phyloP scores from a whole-genome alignment of 129 eudicot species.

The Apium graveolens region DNA sequence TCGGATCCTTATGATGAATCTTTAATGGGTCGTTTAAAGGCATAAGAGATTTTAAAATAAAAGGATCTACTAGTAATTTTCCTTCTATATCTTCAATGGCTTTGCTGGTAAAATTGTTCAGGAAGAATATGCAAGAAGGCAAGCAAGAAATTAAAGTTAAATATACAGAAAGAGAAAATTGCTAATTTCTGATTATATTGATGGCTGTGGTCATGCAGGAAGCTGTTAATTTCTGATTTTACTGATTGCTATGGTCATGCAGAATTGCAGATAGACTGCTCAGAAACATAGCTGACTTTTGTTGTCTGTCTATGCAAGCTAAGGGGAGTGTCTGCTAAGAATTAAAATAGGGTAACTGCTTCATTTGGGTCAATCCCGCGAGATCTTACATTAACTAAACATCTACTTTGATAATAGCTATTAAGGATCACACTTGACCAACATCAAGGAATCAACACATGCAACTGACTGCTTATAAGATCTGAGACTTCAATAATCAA shows the following conservation, averaged over 20 bases:
- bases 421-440: neutral
- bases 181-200: neutral
- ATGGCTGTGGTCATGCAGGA: neutral
- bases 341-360: neutral
- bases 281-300: neutral
- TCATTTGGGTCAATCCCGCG: neutral
- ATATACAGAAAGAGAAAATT: neutral
- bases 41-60: neutral
- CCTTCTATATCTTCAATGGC: neutral
- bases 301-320: neutral
- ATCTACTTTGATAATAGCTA: neutral
- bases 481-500: neutral
- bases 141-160: neutral
- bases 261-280: neutral
- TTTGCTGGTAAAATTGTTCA: neutral
- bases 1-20: neutral
- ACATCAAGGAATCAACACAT: neutral
- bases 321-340: no score
- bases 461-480: neutral
- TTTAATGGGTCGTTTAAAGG: neutral
- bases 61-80: neutral
- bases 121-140: neutral
- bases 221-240: no score
- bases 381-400: neutral
- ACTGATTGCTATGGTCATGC: neutral